Evolutionary conservation across 108 stramenopile genomes (phyloP), one percentile per base, ranked within the genome.

Genomic region (Discostella stelligeroides): DNA sequence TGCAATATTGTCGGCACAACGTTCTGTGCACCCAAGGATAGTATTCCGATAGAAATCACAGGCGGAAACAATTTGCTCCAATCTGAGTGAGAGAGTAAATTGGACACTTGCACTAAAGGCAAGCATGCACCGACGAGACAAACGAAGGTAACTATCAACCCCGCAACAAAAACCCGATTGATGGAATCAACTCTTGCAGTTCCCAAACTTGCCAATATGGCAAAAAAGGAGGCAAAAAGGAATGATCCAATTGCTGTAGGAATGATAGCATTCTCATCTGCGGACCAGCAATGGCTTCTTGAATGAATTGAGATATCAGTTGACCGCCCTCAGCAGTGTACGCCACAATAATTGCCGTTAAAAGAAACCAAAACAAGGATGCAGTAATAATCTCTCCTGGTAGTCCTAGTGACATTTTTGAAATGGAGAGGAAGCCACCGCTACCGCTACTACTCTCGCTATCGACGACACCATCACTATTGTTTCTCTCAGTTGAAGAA

Each of bases 11-110:
- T 81, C 20, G 80, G 80, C 1, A 81, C 80, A 11, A 76, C 75
- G 49, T 81, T 81, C 66, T 81, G 80, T 2, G 80, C 80, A 10
- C 80, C 80, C 65, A 81, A 72, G 1, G 80, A 76, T 10, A 81
- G 38, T 50, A 81, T 81, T n/a, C 80, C 80, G 21, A 81, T 66
- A 28, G 80, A 81, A 23, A 81, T 73, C n/a, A 63, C 72, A 1
- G 60, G 29, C 11, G 75, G 80, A 55, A 76, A 81, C 11, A 81
- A 42, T 12, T 54, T n/a, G 17, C 47, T 50, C 80, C 80, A 81
- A 38, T 81, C 64, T 5, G 70, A 55, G 23, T 43, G 21, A 29
- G 21, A 21, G 2, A 72, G 0, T 14, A 81, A 43, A n/a, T 77
- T 81, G 18, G 79, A 51, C 0, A 13, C 47, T 39, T 72, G 14